Evolutionary conservation across 2,329 filamentous ascomycete genomes (phyloP), one percentile per base, ranked within the genome.

Genomic region (Rhynchosporium agropyri): DNA sequence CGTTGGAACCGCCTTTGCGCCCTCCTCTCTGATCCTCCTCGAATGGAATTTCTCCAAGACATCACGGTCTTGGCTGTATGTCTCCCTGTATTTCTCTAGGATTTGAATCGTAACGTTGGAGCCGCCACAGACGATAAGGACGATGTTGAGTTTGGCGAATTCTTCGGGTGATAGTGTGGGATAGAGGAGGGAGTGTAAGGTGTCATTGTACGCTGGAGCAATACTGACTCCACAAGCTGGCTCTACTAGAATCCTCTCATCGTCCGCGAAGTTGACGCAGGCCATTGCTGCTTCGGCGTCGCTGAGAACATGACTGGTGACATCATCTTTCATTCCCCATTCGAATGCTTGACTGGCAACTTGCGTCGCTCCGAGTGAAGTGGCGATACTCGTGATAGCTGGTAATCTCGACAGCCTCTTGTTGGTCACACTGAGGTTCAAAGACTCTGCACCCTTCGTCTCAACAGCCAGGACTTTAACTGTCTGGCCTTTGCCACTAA

Each of bases 121-220:
- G 7, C 90, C 90, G 46, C 94, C 94, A 71, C 94, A 97, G 4
- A 97, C 87, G 42, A 96, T 81, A 60, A 97, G 79, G 2, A 97
- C 92, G 8, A 97, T 84, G 67, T 90, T 91, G 73, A 86, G 89
- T 61, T 83, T 78, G 0, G 80, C 79, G 76, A 83, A 87, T 65
- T 92, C 82, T 49, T 83, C 82, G 28, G 85, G 82, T 0, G 76
- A 75, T 46, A 83, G 51, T 0, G 75, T 79, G 56, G 77, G 70
- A 0, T 89, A 85, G 0, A 92, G 77, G 4, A 85, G 77, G 67
- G 81, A 79, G 70, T 87, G 82, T 71, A 96, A 73, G 40, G 83
- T 76, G 0, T 83, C 85, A 45, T 83, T 84, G 72, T 91, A 92
- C 64, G 81, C 86, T 4, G 85, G 75, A 0, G 89, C 90, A 13